Percentiles rank a stretch among this genome's conserved stretches.
Evolutionary conservation across 148 eudicot species (phyloP).

Genomic region (Vaccinium myrtillus): DNA sequence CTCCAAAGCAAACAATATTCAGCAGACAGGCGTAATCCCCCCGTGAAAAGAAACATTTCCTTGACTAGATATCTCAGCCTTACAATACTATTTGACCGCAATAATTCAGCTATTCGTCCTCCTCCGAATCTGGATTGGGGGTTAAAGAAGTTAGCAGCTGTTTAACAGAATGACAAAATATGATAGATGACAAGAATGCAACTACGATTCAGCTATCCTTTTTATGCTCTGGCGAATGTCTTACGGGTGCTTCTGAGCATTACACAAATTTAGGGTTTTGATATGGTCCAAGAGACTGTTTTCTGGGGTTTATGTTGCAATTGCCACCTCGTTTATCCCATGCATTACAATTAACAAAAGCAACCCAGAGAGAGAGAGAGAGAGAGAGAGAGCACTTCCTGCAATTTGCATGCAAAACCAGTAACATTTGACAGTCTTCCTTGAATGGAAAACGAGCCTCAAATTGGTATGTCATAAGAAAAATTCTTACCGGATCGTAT

Average conservation of each 20-base stretch:
- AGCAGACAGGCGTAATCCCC: neutral
- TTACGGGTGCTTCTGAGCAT: neutral
- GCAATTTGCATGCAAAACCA: neutral
- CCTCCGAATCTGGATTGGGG: slow-evolving; percentile 41
- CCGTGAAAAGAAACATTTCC: neutral
- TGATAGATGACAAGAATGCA: neutral
- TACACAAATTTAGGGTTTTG: neutral
- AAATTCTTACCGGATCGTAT: slow-evolving; percentile 74
- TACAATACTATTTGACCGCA: neutral
- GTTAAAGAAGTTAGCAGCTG: neutral
- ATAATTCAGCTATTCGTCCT: slow-evolving; percentile 21
- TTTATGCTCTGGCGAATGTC: neutral
- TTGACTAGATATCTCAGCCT: neutral
- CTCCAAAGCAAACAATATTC: neutral
- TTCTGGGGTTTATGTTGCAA: neutral
- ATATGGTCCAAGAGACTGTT: neutral
- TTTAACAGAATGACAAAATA: neutral
- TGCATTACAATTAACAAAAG: neutral
- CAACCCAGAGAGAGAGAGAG: neutral
- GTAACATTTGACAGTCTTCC: neutral
- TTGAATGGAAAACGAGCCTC: slow-evolving; percentile 1
- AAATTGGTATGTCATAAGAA: neutral
- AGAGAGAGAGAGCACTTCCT: neutral
- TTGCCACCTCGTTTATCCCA: neutral
- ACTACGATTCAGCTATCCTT: neutral